Evolutionary conservation across 2,329 filamentous ascomycete genomes (phyloP).

Genomic region (Aspergillus niger): DNA sequence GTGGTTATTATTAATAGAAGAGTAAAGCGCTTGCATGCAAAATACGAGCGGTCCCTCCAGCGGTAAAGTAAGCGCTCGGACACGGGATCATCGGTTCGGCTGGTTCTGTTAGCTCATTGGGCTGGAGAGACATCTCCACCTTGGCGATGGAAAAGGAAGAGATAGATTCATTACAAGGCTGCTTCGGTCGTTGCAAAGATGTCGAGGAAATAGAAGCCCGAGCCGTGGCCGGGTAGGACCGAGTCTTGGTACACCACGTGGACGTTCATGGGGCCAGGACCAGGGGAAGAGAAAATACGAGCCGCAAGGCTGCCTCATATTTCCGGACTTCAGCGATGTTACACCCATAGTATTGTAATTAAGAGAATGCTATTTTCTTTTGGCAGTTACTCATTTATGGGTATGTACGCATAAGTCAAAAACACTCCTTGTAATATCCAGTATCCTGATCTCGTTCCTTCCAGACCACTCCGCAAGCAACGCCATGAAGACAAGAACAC

Average conservation of each 20-base stretch:
- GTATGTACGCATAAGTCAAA: constrained; percentile 16
- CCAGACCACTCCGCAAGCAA: constrained; percentile 38
- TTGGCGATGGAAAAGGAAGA: neutral
- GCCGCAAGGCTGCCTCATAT: too few species aligned
- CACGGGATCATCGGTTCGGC: neutral
- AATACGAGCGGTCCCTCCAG: neutral
- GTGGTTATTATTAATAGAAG: constrained; percentile 2
- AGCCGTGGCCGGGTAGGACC: neutral
- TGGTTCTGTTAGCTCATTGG: neutral
- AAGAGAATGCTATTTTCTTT: neutral
- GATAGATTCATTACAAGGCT: neutral
- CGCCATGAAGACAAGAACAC: constrained; percentile 27
- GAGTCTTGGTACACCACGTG: neutral
- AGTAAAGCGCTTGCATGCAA: neutral
- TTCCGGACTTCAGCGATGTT: neutral
- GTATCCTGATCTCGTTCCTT: constrained; percentile 32
- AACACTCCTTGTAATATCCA: constrained; percentile 34
- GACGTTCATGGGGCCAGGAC: neutral
- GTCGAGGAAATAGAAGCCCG: neutral
- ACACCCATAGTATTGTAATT: neutral
- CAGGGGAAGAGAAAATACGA: neutral
- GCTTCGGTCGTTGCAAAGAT: neutral
- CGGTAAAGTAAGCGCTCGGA: neutral
- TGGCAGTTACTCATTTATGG: constrained; percentile 11
- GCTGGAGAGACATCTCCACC: too few species aligned